These are phyloP conservation scores for Rhizopogon salebrosus DNA, from an alignment of 768 basidiomycete genomes.

Conservation along the genomic window DNA sequence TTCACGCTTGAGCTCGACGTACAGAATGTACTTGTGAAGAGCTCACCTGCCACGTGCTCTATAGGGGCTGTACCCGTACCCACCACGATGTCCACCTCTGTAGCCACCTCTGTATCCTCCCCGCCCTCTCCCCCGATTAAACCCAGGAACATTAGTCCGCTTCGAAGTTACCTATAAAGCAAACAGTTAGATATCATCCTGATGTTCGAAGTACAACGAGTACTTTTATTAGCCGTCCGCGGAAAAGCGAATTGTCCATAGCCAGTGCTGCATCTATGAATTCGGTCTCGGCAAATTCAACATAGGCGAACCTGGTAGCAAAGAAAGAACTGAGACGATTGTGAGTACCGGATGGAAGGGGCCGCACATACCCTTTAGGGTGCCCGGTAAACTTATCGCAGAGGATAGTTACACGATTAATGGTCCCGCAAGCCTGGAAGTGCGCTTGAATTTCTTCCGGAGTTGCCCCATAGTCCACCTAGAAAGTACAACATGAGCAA, in stretches of 20 bases:
- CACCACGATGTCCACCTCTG: slow-evolving; percentile 56
- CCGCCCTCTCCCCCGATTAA: slow-evolving; percentile 77
- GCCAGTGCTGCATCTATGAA: slow-evolving; percentile 88
- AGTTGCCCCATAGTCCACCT: slow-evolving; percentile 97
- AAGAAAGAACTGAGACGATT: slow-evolving; percentile 8
- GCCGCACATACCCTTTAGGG: slow-evolving; percentile 82
- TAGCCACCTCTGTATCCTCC: slow-evolving; percentile 58
- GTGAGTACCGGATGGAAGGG: slow-evolving; percentile 2
- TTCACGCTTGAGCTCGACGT: slow-evolving; percentile 4
- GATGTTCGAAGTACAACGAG: neutral
- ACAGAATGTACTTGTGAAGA: slow-evolving; percentile 7
- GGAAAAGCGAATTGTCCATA: slow-evolving; percentile 94
- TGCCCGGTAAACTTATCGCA: slow-evolving; percentile 99
- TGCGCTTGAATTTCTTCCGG: slow-evolving; percentile 98
- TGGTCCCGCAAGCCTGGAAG: slow-evolving; percentile 95
- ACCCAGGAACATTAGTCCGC: slow-evolving; percentile 93
- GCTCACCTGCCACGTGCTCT: slow-evolving; percentile 71
- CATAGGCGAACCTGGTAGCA: slow-evolving; percentile 82
- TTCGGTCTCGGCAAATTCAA: slow-evolving; percentile 93
- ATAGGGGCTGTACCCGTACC: slow-evolving; percentile 50
- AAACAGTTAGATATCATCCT: neutral
- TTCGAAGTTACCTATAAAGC: slow-evolving; percentile 80
- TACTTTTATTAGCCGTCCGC: slow-evolving; percentile 89
- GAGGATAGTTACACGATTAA: slow-evolving; percentile 97
- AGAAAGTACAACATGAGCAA: slow-evolving; percentile 8